Base-by-base conservation (phyloP, 169 alveolate genomes). In the Plasmodium coatneyi region DNA sequence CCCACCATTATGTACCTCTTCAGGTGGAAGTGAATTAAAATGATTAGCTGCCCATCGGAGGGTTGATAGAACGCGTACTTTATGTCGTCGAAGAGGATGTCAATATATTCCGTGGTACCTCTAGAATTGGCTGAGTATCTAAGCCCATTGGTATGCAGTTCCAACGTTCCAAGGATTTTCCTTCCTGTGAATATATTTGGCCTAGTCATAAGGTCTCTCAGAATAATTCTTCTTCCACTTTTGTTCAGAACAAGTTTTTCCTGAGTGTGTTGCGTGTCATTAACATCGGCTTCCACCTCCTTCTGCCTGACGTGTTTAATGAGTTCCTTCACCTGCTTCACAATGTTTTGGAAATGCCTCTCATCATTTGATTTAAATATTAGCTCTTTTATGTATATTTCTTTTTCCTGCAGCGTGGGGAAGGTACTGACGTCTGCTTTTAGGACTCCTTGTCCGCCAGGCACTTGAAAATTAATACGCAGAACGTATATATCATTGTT, bases 61-160 rank as follows among this genome's bases (percentile, higher is more conserved):
- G 99, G 99, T 96, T 99, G 99, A 96, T 98, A 98, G 84, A 99
- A 98, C 2, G 99, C 99, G 91, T 98, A 99, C 60, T 98, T 98
- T 41, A 99, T 97, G 90, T 99, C 99, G 22, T 98, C 92, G 92
- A 98, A 99, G 43, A 98, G 96, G 34, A 99, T 98, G 87, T 99
- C 99, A 4, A 99, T 96, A 60, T 94, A 90, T 72, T 98, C 99
- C 41, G 96, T 96, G 1, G 96, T 86, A 54, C 96, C 97, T 9
- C 97, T 39, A 5, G 97, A 92, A 83, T 96, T 95, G 16, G 96
- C 97, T 52, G 95, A 72, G 95, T 96, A 96, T 94, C 99, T 96
- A 70, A 99, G 92, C 3, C 99, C 99, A 92, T 99, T 99, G 78
- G 96, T 95, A 92, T 99, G 99, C 5, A 99, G 99, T 93, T 99